Evolutionary conservation across 177 flowering plant genomes (phyloP), one percentile per base, ranked within the genome.

Genomic region (Vitis hybrid): DNA sequence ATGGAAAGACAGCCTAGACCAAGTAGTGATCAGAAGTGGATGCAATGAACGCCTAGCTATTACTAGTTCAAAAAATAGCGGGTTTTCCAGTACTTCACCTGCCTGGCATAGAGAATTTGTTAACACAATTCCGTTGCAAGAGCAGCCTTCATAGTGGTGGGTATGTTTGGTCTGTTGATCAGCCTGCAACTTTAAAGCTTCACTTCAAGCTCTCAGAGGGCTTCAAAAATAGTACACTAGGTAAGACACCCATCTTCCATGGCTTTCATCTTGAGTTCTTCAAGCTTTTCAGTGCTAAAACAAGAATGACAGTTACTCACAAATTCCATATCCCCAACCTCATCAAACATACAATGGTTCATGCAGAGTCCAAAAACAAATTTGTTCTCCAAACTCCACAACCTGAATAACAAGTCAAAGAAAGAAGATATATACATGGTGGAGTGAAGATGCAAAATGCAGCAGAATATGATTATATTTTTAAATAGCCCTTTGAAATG

Each of bases 1-100:
- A 69, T 88, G 84, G 74, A 90, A 87, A 12, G 86, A 62, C 10
- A 88, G 78, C 71, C 83, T 85, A 18, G 92, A 86, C 92, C 90
- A 90, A 50, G 90, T 83, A 2, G 91, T 88, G 64, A 87, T 84
- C 70, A 87, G 59, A n/a, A 90, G 87, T 90, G 32, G 32, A 30
- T 30, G 32, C 32, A 30, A 30, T 30, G 32, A 30, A 30, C 32
- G 32, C 32, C 32, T 30, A 30, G 32, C 32, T 30, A 30, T 30
- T 30, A 30, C 32, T 30, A 30, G 32, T 30, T 30, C 5, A 30
- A 4, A 30, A 30, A 30, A 30, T 40, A 40, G 48, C 7, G 48
- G 48, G 8, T 40, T 40, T 40, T 40, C 48, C 32, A 4, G 48
- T 40, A 40, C 48, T 40, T 40, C 48, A 40, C 48, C 48, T 40